A percentile compares a stretch with the other conserved stretches of the same genome.
Evolutionary conservation across 2,329 filamentous ascomycete genomes (phyloP).

Genomic region (Aspergillus udagawae): DNA sequence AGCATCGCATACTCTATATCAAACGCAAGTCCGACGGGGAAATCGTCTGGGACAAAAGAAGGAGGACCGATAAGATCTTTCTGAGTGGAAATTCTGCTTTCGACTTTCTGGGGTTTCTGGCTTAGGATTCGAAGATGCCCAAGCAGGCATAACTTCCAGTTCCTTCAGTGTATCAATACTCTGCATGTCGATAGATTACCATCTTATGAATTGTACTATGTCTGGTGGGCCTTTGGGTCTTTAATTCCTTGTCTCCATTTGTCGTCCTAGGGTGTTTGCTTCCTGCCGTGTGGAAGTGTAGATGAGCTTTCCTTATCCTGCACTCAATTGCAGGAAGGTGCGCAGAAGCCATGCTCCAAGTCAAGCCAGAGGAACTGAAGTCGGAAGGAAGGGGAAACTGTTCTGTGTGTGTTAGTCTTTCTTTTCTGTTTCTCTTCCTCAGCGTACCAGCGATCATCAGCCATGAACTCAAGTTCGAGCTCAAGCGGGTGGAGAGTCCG

Average conservation of each 20-base stretch:
- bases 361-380: neutral
- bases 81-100: slow-evolving; percentile 39
- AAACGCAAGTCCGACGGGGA: slow-evolving; percentile 37
- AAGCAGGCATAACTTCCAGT: neutral
- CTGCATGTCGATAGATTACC: neutral
- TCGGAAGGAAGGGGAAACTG: neutral
- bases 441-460: neutral
- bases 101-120: slow-evolving; percentile 25
- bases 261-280: neutral
- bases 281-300: neutral
- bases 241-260: neutral
- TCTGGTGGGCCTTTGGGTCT: no score
- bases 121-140: slow-evolving; percentile 5
- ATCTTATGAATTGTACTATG: neutral
- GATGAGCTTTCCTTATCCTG: neutral
- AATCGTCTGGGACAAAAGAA: slow-evolving; percentile 50
- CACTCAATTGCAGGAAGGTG: neutral
- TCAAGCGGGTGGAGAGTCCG: slow-evolving; percentile 6
- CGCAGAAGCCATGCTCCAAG: neutral
- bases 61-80: slow-evolving; percentile 47
- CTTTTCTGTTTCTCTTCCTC: neutral
- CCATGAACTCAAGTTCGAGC: neutral
- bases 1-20: slow-evolving; percentile 52
- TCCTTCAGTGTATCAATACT: neutral
- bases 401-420: neutral